These are phyloP conservation scores for Botrytis sinoallii DNA, from an alignment of 2,329 filamentous ascomycete species.

Conservation along the genomic window DNA sequence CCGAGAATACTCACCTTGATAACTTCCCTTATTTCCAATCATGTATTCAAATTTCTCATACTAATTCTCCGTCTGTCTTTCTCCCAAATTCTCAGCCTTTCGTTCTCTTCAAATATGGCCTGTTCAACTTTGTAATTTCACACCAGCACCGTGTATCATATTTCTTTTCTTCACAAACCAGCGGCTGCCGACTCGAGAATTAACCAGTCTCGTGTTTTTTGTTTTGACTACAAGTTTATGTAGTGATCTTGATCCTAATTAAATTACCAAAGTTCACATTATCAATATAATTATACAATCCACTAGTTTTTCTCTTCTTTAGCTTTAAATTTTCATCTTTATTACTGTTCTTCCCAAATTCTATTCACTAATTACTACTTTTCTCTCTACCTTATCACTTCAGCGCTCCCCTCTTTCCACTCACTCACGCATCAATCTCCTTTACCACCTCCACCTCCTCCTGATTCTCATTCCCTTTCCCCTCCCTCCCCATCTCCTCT, in stretches of 20 bases:
- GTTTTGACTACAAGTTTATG: background rate
- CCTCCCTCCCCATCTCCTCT: background rate
- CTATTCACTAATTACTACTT: background rate
- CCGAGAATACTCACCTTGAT: background rate
- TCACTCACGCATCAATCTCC: background rate
- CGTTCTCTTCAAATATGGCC: background rate
- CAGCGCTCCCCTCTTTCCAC: background rate
- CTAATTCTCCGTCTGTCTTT: background rate
- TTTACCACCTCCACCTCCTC: no score
- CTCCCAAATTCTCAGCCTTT: background rate
- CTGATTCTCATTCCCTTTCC: no score
- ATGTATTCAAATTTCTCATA: background rate
- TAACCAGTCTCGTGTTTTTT: background rate
- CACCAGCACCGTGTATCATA: background rate
- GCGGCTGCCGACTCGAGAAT: background rate
- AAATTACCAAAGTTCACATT: fast-evolving
- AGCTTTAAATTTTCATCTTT: background rate
- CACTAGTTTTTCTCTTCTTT: background rate
- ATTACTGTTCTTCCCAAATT: background rate
- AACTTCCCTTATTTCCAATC: background rate
- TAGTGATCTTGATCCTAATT: fast-evolving
- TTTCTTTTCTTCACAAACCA: background rate
- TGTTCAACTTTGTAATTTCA: background rate
- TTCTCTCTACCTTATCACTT: background rate
- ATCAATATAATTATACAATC: background rate